These are phyloP conservation scores for Colletotrichum simmondsii DNA, from an alignment of 2,329 filamentous ascomycete genomes.

Conservation along the genomic window DNA sequence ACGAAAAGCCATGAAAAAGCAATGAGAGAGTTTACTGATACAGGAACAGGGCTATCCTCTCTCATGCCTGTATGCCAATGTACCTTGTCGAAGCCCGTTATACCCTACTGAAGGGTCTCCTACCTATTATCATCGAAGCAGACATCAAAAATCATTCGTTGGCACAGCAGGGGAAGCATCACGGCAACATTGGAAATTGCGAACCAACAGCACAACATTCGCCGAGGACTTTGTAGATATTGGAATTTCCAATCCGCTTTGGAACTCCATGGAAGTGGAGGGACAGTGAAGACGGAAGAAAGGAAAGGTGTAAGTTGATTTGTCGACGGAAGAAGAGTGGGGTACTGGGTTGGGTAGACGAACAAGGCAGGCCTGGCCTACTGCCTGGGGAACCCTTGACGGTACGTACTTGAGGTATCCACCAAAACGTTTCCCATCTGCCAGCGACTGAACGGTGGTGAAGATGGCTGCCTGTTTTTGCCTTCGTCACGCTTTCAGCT, in stretches of 20 bases:
- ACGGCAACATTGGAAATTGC: no score
- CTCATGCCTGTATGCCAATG: neutral
- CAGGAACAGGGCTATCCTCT: neutral
- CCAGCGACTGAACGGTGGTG: neutral
- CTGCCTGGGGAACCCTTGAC: neutral
- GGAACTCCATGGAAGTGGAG: neutral
- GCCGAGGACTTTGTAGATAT: no score
- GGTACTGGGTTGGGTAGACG: no score
- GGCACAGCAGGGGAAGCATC: neutral
- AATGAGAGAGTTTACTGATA: neutral
- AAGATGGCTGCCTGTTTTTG: neutral
- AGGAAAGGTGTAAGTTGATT: constrained; percentile 19
- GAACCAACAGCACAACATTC: no score
- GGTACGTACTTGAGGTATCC: neutral
- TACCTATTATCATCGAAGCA: no score
- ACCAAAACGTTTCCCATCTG: neutral
- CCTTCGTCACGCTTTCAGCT: neutral
- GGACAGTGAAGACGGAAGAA: neutral
- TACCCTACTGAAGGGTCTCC: no score
- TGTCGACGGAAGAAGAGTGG: neutral
- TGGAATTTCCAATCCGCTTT: neutral
- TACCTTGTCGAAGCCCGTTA: neutral
- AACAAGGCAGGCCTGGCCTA: neutral
- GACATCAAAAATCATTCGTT: no score
- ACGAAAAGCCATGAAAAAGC: neutral